Percentiles rank a stretch among this genome's conserved stretches.
These are phyloP conservation scores for Pochonia chlamydosporia DNA, from an alignment of 2,329 filamentous ascomycete genomes.

Conservation along the genomic window DNA sequence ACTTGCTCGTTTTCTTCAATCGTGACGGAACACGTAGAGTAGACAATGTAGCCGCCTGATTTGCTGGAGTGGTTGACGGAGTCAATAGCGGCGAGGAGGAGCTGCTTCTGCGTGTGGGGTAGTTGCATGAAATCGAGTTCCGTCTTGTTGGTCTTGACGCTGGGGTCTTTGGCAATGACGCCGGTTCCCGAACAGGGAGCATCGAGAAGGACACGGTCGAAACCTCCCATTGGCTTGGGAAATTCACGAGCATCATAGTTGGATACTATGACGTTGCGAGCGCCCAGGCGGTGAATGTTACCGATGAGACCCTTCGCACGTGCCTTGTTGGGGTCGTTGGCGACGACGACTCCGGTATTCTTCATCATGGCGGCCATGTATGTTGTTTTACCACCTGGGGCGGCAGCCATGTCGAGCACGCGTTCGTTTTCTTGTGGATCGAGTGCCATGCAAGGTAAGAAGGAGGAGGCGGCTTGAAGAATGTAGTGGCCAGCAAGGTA, in stretches of 20 bases:
- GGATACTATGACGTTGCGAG: conserved; percentile 90
- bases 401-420: conserved; percentile 59
- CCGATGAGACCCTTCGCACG: conserved; percentile 96
- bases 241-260: conserved; percentile 94
- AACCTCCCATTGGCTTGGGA: conserved; percentile 89
- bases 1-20: conserved; percentile 88
- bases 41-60: conserved; percentile 91
- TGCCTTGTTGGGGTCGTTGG: conserved; percentile 91
- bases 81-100: conserved; percentile 89
- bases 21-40: conserved; percentile 93
- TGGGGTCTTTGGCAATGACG: conserved; percentile 94
- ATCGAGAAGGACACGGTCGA: conserved; percentile 90
- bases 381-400: conserved; percentile 22
- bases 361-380: conserved; percentile 62
- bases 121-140: conserved; percentile 91
- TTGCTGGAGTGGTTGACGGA: conserved; percentile 87
- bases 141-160: conserved; percentile 97
- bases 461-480: conserved; percentile 91
- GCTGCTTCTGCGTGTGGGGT: conserved; percentile 90
- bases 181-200: conserved; percentile 95
- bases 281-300: conserved; percentile 92
- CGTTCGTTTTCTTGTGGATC: conserved; percentile 91
- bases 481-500: conserved; percentile 98
- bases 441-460: conserved; percentile 95
- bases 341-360: conserved; percentile 92